Percentiles rank a stretch among this genome's conserved stretches.
Conservation (phyloP, 1,284 basidiomycete genomes). For the Bjerkandera adusta region DNA sequence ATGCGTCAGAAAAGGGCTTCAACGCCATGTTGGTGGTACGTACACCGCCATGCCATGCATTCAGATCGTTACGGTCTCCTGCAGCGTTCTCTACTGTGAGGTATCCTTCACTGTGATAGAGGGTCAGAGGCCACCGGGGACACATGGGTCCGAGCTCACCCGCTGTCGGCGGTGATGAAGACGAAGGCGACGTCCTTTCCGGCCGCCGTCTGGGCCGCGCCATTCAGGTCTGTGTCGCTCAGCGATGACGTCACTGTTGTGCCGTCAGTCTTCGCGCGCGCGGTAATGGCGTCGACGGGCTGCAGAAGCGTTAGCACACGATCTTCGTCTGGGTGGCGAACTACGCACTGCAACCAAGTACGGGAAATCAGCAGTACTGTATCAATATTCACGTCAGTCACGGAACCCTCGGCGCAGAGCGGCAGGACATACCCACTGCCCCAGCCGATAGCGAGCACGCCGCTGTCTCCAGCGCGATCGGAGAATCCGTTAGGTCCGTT, state of each 20-base stretch:
- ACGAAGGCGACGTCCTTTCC: constrained; percentile 61
- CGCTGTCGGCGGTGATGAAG: constrained; percentile 56
- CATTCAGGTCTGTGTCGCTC: constrained; percentile 52
- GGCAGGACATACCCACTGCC: constrained; percentile 41
- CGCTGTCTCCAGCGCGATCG: constrained; percentile 47
- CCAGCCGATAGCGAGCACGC: constrained; percentile 68
- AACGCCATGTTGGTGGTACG: constrained; percentile 16
- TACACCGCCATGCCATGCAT: constrained; percentile 61
- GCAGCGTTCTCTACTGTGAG: constrained; percentile 60
- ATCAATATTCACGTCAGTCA: constrained; percentile 22
- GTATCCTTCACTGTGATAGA: constrained; percentile 42
- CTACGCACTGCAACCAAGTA: constrained; percentile 45
- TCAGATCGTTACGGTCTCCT: constrained; percentile 74
- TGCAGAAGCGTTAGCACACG: constrained; percentile 6
- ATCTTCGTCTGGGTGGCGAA: background rate
- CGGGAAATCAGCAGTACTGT: constrained; percentile 48
- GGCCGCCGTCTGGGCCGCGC: constrained; percentile 44
- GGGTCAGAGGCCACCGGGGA: background rate
- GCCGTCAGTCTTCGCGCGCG: constrained; percentile 38
- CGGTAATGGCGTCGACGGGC: constrained; percentile 50
- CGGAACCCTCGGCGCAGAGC: background rate
- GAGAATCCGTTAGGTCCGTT: constrained; percentile 56
- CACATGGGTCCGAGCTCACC: constrained; percentile 12
- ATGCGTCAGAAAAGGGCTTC: constrained; percentile 23
- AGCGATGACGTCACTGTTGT: constrained; percentile 49